A percentile compares a stretch with the other conserved stretches of the same genome.
These are phyloP conservation scores for Xylaria sp. DNA, from an alignment of 2,329 filamentous ascomycete genomes.

Conservation along the genomic window DNA sequence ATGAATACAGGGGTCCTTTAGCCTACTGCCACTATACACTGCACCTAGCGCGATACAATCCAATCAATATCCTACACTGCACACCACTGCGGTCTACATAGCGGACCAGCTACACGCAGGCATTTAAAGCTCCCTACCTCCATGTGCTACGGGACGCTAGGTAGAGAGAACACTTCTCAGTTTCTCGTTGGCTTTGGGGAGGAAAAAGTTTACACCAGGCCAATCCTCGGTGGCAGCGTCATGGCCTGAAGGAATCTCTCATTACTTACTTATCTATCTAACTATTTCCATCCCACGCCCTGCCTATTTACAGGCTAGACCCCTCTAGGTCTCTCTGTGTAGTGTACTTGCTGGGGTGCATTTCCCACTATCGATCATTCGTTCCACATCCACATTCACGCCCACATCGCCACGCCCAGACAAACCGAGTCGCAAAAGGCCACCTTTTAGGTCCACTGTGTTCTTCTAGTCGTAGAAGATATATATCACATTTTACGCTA, in stretches of 20 bases:
- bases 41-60: not conserved
- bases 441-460: slow-evolving; percentile 15
- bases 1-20: slow-evolving; percentile 9
- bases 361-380: slow-evolving; percentile 16
- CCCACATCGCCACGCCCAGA: slow-evolving; percentile 21
- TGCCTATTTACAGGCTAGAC: not conserved
- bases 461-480: not conserved
- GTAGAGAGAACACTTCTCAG: slow-evolving; percentile 40
- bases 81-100: not conserved
- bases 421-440: slow-evolving; percentile 31
- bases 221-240: slow-evolving; percentile 1
- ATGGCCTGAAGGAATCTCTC: slow-evolving; percentile 22
- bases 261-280: not conserved
- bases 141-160: not conserved
- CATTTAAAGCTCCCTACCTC: not conserved
- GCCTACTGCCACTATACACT: not conserved
- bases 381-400: slow-evolving; percentile 6
- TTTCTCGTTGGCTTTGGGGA: slow-evolving; percentile 33
- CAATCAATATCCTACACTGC: not conserved
- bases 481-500: not conserved
- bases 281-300: not conserved
- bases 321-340: not conserved
- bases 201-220: slow-evolving; percentile 23
- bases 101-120: not conserved
- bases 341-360: not conserved